Conservation (phyloP, 225 moss, liverwort and hornwort genomes). For the Marchantia paleacea region DNA sequence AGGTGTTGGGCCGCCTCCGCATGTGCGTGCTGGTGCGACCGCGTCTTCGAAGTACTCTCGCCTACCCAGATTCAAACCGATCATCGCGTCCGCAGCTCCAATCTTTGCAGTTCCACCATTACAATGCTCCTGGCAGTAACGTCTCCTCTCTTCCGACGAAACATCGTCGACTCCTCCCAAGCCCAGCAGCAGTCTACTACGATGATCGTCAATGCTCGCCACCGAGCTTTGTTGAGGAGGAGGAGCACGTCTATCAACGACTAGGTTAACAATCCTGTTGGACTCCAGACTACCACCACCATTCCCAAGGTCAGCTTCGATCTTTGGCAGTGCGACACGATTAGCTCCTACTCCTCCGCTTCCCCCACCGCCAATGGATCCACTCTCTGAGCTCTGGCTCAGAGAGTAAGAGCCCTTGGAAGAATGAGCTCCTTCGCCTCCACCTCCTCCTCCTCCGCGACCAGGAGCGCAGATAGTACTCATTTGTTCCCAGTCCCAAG, state of each 20-base stretch:
- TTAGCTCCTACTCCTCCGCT: slow-evolving; percentile 22
- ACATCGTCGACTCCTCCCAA: slow-evolving; percentile 32
- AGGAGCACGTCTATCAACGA: slow-evolving; percentile 26
- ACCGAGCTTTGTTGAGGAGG: slow-evolving; percentile 12
- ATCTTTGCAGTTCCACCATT: slow-evolving; percentile 37
- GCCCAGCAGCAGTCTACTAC: slow-evolving; percentile 34
- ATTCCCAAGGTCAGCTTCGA: slow-evolving; percentile 19
- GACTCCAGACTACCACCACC: slow-evolving; percentile 3
- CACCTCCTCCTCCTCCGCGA: slow-evolving; percentile 37
- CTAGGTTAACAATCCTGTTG: slow-evolving; percentile 23
- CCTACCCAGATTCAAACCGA: slow-evolving; percentile 80
- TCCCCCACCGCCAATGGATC: slow-evolving; percentile 44
- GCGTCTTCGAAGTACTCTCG: slow-evolving; percentile 82
- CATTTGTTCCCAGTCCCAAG: slow-evolving; percentile 82
- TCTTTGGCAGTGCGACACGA: slow-evolving; percentile 14
- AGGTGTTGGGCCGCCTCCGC: slow-evolving; percentile 24
- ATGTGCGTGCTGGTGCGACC: slow-evolving; percentile 26
- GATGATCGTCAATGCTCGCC: slow-evolving; percentile 35
- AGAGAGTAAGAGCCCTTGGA: slow-evolving; percentile 29
- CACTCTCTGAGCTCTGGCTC: slow-evolving; percentile 48
- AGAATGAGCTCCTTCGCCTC: slow-evolving; percentile 21
- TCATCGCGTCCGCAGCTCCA: slow-evolving; percentile 53
- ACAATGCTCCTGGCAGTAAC: slow-evolving; percentile 27
- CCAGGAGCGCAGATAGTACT: slow-evolving; percentile 51
- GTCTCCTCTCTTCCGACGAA: slow-evolving; percentile 36